Evolutionary conservation across 1,284 basidiomycete genomes (phyloP), one percentile per base, ranked within the genome.

Genomic region (Volvariella volvacea): DNA sequence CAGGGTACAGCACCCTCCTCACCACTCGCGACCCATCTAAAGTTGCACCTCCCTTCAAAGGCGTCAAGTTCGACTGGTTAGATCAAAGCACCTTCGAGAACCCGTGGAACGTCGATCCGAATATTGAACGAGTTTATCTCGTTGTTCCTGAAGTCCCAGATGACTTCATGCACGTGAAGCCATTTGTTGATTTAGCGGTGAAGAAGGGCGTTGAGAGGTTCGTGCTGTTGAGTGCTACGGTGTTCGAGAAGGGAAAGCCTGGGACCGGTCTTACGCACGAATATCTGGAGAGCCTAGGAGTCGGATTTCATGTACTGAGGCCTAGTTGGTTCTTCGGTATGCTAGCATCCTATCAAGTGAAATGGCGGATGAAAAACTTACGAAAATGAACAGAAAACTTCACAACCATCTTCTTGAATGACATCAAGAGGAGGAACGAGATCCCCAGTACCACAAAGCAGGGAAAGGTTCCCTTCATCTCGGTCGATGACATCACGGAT

Each of bases 271-370:
- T 55, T 20, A 52, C 60, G 17, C 59, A 61, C 31, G 36, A 53
- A 31, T 59, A 62, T 32, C 45, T 66, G 7, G 50, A 46, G 1
- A 48, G 54, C 20, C 42, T 50, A 4, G 54, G 52, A 0, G 55
- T 64, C 30, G 56, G 63, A 16, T 64, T 57, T 38, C 51, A 52
- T 20, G 55, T 59, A 9, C 43, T 66, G 9, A 47, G 60, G 14
- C 60, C 63, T 3, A 59, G 60, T 6, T 64, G 60, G 60, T 66
- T 65, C 48, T 55, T 60, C n/a, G 55, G 58, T 58, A 47, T 22
- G 34, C n/a, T 4, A 7, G 6, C 25, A 15, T 15, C n/a, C 7
- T 36, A 7, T 4, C 7, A 16, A 36, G 6, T 36, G 4, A n/a
- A 15, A 15, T 36, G 15, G 34, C n/a, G 14, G 34, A 4, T 16